Evolutionary conservation across 441 rosid species (phyloP).

Genomic region (Macaranga tanarius): DNA sequence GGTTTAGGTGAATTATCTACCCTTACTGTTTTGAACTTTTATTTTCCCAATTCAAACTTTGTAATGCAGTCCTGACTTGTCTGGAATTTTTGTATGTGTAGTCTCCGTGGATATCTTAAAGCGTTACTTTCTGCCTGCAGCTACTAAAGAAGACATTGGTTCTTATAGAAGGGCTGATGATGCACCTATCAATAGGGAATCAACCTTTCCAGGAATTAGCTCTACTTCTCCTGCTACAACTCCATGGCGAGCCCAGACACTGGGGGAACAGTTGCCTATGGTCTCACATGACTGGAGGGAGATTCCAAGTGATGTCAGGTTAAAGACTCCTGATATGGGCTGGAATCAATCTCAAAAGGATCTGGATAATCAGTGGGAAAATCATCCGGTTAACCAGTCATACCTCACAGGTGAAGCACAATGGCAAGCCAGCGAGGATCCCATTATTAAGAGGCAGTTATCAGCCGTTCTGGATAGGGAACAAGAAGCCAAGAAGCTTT

Average conservation of each 20-base stretch:
- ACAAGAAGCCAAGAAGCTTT: slow-evolving; percentile 60
- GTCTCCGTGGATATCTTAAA: not conserved
- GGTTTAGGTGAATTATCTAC: not conserved
- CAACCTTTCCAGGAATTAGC: slow-evolving; percentile 43
- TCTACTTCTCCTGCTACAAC: slow-evolving; percentile 43
- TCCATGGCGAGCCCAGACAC: slow-evolving; percentile 55
- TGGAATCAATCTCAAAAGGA: slow-evolving; percentile 56
- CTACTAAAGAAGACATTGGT: slow-evolving; percentile 46
- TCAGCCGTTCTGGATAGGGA: slow-evolving; percentile 65
- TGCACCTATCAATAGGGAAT: slow-evolving; percentile 41
- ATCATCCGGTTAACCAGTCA: slow-evolving; percentile 42
- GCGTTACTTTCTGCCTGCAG: slow-evolving; percentile 43
- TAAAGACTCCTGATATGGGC: slow-evolving; percentile 44
- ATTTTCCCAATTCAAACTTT: not conserved
- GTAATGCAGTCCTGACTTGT: not conserved
- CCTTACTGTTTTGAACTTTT: not conserved
- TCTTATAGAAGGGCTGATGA: slow-evolving; percentile 50
- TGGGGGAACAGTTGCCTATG: slow-evolving; percentile 46
- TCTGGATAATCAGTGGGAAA: slow-evolving; percentile 43
- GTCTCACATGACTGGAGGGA: slow-evolving; percentile 54
- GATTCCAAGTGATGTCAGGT: slow-evolving; percentile 43
- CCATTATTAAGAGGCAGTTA: slow-evolving; percentile 58
- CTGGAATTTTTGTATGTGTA: not conserved
- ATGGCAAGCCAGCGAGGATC: slow-evolving; percentile 62
- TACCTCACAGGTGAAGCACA: slow-evolving; percentile 58